phyloP scores from a whole-genome alignment of 2,329 filamentous ascomycete genomes.

The Dryadomyces quercivorus region DNA sequence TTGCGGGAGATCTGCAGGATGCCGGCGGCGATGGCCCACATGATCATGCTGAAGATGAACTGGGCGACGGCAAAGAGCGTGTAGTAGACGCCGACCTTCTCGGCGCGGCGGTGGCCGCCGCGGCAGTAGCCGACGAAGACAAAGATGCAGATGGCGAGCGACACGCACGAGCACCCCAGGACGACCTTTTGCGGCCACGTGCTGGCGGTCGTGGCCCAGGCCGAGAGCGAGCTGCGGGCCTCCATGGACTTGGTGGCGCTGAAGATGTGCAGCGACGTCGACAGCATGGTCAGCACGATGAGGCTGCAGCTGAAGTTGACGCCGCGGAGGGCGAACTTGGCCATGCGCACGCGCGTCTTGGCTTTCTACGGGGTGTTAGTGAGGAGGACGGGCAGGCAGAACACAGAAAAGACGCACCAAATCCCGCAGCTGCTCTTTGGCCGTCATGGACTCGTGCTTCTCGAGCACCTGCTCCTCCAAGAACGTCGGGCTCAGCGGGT shows the following conservation, averaged over 20 bases:
- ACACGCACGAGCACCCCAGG: conserved; percentile 66
- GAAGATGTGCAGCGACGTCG: conserved; percentile 84
- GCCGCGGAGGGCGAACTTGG: conserved; percentile 87
- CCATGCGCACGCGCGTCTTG: conserved; percentile 80
- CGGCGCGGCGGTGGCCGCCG: conserved; percentile 76
- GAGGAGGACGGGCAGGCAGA: not conserved
- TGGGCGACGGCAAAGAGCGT: conserved; percentile 85
- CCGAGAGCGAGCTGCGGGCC: conserved; percentile 63
- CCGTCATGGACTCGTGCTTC: conserved; percentile 68
- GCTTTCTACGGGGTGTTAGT: conserved; percentile 53
- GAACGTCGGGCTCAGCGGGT: conserved; percentile 85
- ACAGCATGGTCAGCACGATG: conserved; percentile 84
- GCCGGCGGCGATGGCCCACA: conserved; percentile 83
- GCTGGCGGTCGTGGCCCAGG: conserved; percentile 72
- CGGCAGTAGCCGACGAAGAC: conserved; percentile 81
- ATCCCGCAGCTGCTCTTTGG: conserved; percentile 78
- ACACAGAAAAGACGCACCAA: conserved; percentile 46
- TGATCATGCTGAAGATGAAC: conserved; percentile 84
- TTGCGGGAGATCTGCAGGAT: conserved; percentile 69
- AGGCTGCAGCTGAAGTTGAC: conserved; percentile 96
- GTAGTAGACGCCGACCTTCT: conserved; percentile 92
- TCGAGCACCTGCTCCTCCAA: conserved; percentile 77
- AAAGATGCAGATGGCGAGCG: conserved; percentile 63
- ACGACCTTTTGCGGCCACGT: conserved; percentile 85
- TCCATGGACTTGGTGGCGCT: conserved; percentile 70